Conservation (phyloP, 2,329 filamentous ascomycete species). For the Cercospora zeina region DNA sequence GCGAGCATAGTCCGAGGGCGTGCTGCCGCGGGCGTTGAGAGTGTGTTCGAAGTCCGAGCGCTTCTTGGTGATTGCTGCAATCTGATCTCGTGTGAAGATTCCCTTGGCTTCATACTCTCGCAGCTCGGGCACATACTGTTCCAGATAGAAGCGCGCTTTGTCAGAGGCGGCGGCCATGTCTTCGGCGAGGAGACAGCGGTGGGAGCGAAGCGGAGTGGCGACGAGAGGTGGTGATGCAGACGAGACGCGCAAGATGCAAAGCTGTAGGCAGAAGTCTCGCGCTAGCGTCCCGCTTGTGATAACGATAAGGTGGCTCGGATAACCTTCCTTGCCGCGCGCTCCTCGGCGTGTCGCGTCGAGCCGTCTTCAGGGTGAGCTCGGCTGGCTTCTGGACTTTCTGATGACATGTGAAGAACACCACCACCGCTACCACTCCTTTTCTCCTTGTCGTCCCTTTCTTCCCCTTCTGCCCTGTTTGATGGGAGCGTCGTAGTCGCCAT, state of each 20-base stretch:
- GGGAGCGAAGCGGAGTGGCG: constrained; percentile 2
- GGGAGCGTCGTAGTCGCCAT: constrained; percentile 42
- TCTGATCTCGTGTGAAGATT: constrained; percentile 88
- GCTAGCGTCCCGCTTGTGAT: constrained; percentile 5
- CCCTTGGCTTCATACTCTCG: constrained; percentile 90
- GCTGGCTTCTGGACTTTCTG: constrained; percentile 1
- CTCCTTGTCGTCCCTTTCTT: constrained; percentile 19
- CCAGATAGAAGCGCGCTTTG: constrained; percentile 92
- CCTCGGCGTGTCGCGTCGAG: constrained; percentile 7
- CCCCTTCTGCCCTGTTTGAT: constrained; percentile 14
- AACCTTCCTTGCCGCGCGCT: background rate
- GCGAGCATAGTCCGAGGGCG: constrained; percentile 74
- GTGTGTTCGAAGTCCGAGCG: constrained; percentile 92
- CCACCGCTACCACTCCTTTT: constrained; percentile 10
- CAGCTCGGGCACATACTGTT: constrained; percentile 87
- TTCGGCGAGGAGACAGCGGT: background rate
- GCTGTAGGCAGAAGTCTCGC: constrained; percentile 12
- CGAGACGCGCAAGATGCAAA: background rate
- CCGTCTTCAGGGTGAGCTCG: background rate
- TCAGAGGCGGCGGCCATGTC: constrained; percentile 81
- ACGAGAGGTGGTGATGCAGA: background rate
- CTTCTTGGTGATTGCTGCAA: constrained; percentile 82
- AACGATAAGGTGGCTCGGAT: background rate
- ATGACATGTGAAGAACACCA: constrained; percentile 17
- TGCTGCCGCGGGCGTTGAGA: constrained; percentile 76